A percentile compares a stretch with the other conserved stretches of the same genome.
Evolutionary conservation across 2,329 filamentous ascomycete species (phyloP).

Genomic region (Daldinia sp.): DNA sequence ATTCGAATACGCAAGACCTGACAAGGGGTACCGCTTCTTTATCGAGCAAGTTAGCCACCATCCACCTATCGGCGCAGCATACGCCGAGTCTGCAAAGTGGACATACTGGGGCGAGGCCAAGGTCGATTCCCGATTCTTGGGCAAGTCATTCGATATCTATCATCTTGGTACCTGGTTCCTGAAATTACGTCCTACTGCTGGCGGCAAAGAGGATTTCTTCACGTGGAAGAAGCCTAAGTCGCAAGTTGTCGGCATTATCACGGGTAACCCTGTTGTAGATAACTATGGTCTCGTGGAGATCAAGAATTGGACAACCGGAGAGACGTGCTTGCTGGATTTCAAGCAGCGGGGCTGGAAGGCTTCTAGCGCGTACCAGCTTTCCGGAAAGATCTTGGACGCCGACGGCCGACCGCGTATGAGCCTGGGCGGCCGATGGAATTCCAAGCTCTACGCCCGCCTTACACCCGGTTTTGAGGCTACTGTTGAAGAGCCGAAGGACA

Average conservation of each 20-base stretch:
- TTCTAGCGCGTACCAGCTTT: conserved; percentile 86
- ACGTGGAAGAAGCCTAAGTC: conserved; percentile 99
- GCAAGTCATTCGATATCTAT: conserved; percentile 97
- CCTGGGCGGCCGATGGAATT: conserved; percentile 95
- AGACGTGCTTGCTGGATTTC: conserved; percentile 89
- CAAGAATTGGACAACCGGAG: conserved; percentile 96
- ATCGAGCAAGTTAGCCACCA: conserved; percentile 99
- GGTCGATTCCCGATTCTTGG: conserved; percentile 96
- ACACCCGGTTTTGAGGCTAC: conserved; percentile 88
- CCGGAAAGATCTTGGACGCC: conserved; percentile 83
- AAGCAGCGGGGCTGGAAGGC: conserved; percentile 97
- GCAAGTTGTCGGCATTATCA: conserved; percentile 98
- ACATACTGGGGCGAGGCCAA: conserved; percentile 97
- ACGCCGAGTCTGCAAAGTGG: conserved; percentile 92
- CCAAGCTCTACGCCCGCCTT: conserved; percentile 91
- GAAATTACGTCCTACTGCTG: conserved; percentile 77
- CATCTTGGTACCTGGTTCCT: conserved; percentile 97
- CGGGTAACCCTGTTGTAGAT: conserved; percentile 94
- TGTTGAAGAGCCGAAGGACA: conserved; percentile 65
- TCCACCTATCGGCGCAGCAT: conserved; percentile 91
- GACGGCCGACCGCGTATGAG: conserved; percentile 85
- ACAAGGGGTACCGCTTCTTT: conserved; percentile 98
- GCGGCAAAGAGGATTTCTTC: conserved; percentile 85
- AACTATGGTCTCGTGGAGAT: conserved; percentile 98
- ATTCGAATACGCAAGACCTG: conserved; percentile 93